A percentile compares a stretch with the other conserved stretches of the same genome.
Evolutionary conservation across 352 stramenopile genomes (phyloP).

Genomic region (Globisporangium mamillatum): DNA sequence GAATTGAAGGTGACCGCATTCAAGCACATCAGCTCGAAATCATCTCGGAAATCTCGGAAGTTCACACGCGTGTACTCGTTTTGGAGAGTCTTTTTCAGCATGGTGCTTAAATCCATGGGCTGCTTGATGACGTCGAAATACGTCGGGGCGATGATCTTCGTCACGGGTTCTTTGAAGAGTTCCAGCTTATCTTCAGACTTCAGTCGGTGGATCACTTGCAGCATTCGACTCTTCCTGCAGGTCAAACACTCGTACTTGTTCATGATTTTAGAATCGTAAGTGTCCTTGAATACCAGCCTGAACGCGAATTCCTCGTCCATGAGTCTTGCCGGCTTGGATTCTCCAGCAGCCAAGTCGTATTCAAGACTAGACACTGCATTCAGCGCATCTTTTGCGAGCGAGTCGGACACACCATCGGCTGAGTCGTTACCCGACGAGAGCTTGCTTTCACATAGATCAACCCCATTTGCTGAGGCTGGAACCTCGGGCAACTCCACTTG

Average conservation of each 20-base stretch:
- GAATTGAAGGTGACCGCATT: conserved; percentile 97
- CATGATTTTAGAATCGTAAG: conserved; percentile 65
- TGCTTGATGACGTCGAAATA: conserved; percentile 92
- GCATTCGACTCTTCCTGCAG: conserved; percentile 74
- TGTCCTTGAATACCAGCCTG: conserved; percentile 50
- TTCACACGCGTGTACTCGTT: conserved; percentile 69
- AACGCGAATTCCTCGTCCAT: conserved; percentile 67
- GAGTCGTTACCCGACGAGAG: not conserved
- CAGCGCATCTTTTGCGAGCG: not conserved
- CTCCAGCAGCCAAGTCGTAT: conserved; percentile 6
- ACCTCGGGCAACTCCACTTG: conserved; percentile 25
- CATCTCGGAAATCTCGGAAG: conserved; percentile 80
- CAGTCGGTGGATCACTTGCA: conserved; percentile 63
- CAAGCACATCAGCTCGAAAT: conserved; percentile 95
- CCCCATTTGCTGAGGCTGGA: not conserved
- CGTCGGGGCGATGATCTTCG: conserved; percentile 89
- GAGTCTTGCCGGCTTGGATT: conserved; percentile 45
- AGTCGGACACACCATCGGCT: not conserved
- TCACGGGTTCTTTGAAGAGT: conserved; percentile 94
- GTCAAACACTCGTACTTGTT: conserved; percentile 86
- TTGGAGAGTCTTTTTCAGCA: conserved; percentile 70
- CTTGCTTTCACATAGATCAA: not conserved
- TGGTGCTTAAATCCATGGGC: conserved; percentile 93
- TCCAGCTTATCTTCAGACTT: conserved; percentile 78
- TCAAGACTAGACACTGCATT: conserved; percentile 1